phyloP scores from a whole-genome alignment of 352 stramenopile genomes.

The Pythium aquatile region DNA sequence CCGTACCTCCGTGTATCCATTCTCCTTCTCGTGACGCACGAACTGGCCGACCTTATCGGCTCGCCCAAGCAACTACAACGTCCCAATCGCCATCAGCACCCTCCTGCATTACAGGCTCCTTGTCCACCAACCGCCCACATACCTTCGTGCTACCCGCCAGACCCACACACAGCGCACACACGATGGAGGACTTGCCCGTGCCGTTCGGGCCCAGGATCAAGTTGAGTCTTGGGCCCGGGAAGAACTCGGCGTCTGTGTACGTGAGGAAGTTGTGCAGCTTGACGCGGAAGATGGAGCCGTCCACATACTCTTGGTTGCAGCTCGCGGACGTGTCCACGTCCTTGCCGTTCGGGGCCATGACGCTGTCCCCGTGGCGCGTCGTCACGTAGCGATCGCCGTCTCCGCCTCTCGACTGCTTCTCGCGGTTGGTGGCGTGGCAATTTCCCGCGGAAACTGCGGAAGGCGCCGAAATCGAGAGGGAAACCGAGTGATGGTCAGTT shows the following conservation, averaged over 20 bases:
- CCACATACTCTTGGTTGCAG: conserved; percentile 72
- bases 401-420: background rate
- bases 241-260: conserved; percentile 90
- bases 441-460: conserved; percentile 49
- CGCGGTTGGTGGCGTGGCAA: background rate
- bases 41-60: conserved; percentile 93
- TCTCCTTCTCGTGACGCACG: conserved; percentile 85
- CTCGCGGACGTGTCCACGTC: conserved; percentile 29
- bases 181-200: conserved; percentile 92
- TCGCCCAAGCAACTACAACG: conserved; percentile 85
- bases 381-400: background rate
- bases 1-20: conserved; percentile 75
- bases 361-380: background rate
- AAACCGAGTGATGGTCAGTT: conserved; percentile 19
- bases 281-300: conserved; percentile 89
- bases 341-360: background rate
- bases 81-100: background rate
- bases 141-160: conserved; percentile 94
- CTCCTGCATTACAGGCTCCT: too few species aligned
- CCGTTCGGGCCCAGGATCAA: conserved; percentile 98
- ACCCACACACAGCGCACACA: conserved; percentile 97
- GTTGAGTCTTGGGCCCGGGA: conserved; percentile 93
- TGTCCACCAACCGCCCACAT: background rate
- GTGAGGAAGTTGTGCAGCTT: conserved; percentile 95
- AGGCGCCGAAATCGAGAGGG: conserved; percentile 2